phyloP scores from a whole-genome alignment of 1,284 basidiomycete genomes.

The Testicularia cyperi region DNA sequence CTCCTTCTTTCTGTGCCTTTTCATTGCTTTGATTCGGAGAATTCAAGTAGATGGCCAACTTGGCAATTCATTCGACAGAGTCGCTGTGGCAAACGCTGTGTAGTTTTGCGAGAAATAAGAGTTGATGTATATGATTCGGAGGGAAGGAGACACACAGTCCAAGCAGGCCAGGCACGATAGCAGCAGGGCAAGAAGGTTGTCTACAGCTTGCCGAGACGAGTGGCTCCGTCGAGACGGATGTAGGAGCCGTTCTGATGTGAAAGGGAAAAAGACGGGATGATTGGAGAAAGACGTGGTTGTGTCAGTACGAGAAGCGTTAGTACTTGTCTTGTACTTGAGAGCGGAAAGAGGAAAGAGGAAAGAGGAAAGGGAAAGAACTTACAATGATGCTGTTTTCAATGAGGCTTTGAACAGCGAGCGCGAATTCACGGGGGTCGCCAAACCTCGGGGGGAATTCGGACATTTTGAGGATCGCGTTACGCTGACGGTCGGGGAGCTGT shows the following conservation, averaged over 20 bases:
- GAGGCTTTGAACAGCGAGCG: slow-evolving; percentile 45
- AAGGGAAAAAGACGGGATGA: not conserved
- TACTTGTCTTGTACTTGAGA: too few species aligned
- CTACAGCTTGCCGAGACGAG: slow-evolving; percentile 56
- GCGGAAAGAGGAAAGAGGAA: not conserved
- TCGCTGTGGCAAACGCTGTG: too few species aligned
- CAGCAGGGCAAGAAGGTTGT: too few species aligned
- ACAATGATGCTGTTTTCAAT: slow-evolving; percentile 57
- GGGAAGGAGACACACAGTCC: too few species aligned
- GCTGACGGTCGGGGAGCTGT: slow-evolving; percentile 36
- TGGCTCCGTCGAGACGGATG: slow-evolving; percentile 55
- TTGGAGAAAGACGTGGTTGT: too few species aligned
- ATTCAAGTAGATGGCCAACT: too few species aligned
- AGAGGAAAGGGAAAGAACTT: slow-evolving; percentile 11
- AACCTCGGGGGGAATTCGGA: slow-evolving; percentile 44
- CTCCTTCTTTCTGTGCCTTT: too few species aligned
- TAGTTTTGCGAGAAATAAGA: too few species aligned
- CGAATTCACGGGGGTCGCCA: slow-evolving; percentile 55
- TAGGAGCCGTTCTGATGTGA: slow-evolving; percentile 37
- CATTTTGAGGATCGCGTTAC: slow-evolving; percentile 17
- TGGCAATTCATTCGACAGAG: too few species aligned
- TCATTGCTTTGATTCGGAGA: too few species aligned
- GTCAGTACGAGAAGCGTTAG: too few species aligned
- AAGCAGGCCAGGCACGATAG: too few species aligned
- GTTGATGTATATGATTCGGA: slow-evolving; percentile 63